Evolutionary conservation across 116 monocot genomes (phyloP).

Genomic region (Iris pallida): DNA sequence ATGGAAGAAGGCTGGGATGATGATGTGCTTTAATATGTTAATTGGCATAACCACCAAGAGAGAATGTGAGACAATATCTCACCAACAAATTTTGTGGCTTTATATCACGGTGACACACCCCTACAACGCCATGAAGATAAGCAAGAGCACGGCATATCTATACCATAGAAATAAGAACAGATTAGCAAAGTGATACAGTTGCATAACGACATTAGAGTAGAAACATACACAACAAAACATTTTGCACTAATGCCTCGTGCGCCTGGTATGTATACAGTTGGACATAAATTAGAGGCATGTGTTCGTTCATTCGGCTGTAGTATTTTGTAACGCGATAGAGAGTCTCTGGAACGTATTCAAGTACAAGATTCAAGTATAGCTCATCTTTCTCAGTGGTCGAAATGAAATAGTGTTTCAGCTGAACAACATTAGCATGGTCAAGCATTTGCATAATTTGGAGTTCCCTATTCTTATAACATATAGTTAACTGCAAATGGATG

Average conservation of each 20-base stretch:
- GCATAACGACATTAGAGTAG: background rate
- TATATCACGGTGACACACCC: constrained; percentile 18
- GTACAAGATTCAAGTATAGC: constrained; percentile 17
- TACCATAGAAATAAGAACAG: background rate
- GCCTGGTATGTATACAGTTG: constrained; percentile 18
- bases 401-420: constrained; percentile 14
- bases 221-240: background rate
- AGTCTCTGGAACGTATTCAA: constrained; percentile 16
- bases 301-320: constrained; percentile 9
- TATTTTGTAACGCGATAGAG: constrained; percentile 12
- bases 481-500: too few species aligned
- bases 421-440: constrained; percentile 24
- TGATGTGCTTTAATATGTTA: too few species aligned
- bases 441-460: constrained; percentile 19
- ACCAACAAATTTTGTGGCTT: constrained; percentile 22
- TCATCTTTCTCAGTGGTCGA: constrained; percentile 16
- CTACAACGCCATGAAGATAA: constrained; percentile 19
- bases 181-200: background rate
- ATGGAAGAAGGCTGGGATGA: too few species aligned
- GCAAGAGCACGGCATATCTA: constrained; percentile 20
- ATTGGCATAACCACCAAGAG: too few species aligned
- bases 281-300: constrained; percentile 17
- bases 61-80: constrained; percentile 1
- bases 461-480: constrained; percentile 21
- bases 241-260: background rate